Conservation (phyloP, 2,329 filamentous ascomycete genomes). For the Venturia pyrina region DNA sequence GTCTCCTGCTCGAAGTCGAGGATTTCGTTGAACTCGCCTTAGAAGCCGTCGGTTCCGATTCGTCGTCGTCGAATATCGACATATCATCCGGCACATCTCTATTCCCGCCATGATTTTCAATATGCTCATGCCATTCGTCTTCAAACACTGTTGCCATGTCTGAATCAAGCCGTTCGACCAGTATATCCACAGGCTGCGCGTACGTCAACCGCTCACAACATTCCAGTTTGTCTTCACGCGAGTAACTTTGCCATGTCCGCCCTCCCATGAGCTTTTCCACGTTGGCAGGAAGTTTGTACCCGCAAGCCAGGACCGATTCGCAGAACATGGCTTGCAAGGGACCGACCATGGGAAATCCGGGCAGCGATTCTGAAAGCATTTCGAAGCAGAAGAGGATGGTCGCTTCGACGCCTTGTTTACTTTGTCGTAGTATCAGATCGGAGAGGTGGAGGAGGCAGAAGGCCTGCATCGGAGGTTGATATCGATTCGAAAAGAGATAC, state of each 20-base stretch:
- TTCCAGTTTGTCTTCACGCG: conserved; percentile 20
- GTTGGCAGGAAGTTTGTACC: conserved; percentile 14
- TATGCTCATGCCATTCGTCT: neutral
- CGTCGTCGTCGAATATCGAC: neutral
- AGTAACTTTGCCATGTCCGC: conserved; percentile 12
- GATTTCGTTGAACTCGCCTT: neutral
- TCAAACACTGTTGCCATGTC: neutral
- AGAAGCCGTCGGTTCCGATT: neutral
- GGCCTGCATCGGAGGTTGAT: conserved; percentile 18
- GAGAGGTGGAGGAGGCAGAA: conserved; percentile 21
- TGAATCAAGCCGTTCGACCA: conserved; percentile 11
- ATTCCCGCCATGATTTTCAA: conserved; percentile 7
- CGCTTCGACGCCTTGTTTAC: conserved; percentile 12
- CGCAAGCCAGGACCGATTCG: conserved; percentile 15
- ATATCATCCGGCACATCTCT: neutral
- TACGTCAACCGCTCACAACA: conserved; percentile 20
- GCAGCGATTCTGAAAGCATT: conserved; percentile 15
- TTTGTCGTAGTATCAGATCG: conserved; percentile 17
- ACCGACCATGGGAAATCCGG: conserved; percentile 19
- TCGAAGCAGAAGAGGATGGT: conserved; percentile 17
- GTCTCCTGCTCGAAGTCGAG: neutral
- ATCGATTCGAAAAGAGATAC: conserved; percentile 17
- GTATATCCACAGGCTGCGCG: conserved; percentile 17
- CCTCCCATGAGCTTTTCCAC: conserved; percentile 16
- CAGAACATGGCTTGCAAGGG: conserved; percentile 20